These are phyloP conservation scores for Arabis alpina DNA, from an alignment of 345 rosid genomes.

Conservation along the genomic window DNA sequence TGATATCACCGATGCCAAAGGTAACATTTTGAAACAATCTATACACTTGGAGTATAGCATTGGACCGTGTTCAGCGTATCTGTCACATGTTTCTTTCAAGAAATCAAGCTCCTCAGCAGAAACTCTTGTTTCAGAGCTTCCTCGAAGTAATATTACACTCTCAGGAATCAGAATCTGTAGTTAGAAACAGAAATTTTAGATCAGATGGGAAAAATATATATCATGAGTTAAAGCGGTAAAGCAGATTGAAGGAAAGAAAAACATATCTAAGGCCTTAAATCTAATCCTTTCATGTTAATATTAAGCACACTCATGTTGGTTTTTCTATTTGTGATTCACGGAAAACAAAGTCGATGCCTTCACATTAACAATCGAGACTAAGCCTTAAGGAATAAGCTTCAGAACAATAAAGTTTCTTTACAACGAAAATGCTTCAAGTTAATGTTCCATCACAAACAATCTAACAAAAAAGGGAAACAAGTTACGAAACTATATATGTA, in stretches of 20 bases:
- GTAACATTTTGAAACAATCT: conserved; percentile 45
- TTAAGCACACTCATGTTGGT: neutral
- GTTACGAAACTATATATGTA: conserved; percentile 27
- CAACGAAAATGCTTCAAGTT: neutral
- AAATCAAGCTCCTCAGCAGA: conserved; percentile 47
- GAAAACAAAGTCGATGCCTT: neutral
- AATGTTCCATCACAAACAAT: neutral
- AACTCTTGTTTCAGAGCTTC: conserved; percentile 53
- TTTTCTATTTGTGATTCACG: neutral
- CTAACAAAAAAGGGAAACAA: neutral
- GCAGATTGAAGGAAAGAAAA: neutral
- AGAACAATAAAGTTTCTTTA: neutral
- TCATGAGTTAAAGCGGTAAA: neutral
- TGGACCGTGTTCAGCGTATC: conserved; percentile 45
- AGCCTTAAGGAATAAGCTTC: neutral
- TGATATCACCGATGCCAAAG: conserved; percentile 49
- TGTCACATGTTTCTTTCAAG: conserved; percentile 46
- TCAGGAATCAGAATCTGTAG: conserved; percentile 51
- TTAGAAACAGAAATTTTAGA: conserved; percentile 1
- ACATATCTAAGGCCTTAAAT: neutral
- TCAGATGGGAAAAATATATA: conserved; percentile 7
- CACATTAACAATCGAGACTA: neutral
- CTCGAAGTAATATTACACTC: conserved; percentile 48
- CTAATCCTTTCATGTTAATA: neutral
- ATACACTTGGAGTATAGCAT: conserved; percentile 45